These are phyloP conservation scores for Verticillium tricorpus DNA, from an alignment of 2,329 filamentous ascomycete genomes.

Conservation along the genomic window DNA sequence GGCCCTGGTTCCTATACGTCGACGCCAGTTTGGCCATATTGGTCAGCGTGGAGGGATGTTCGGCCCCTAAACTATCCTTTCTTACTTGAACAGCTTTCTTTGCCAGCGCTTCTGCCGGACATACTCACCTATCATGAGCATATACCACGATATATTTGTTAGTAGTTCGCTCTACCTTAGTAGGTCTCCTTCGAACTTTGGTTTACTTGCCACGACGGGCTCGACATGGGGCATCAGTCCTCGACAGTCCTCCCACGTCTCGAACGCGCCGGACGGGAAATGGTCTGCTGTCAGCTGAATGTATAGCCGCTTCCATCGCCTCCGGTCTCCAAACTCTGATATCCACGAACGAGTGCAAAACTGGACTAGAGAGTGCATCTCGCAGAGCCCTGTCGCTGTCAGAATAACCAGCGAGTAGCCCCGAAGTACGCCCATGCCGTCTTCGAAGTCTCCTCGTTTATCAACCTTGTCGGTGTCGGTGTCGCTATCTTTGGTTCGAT, in stretches of 20 bases:
- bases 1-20: slow-evolving; percentile 6
- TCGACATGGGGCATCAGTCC: slow-evolving; percentile 12
- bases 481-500: too few species aligned
- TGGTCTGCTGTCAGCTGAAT: slow-evolving; percentile 5
- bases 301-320: slow-evolving; percentile 9
- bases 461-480: too few species aligned
- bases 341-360: slow-evolving; percentile 18
- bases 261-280: slow-evolving; percentile 10
- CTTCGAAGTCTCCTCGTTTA: neutral
- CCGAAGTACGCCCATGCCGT: slow-evolving; percentile 27
- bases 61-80: neutral
- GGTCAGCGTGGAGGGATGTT: slow-evolving; percentile 8
- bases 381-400: slow-evolving; percentile 20
- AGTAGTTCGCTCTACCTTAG: slow-evolving; percentile 3
- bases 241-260: slow-evolving; percentile 10
- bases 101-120: neutral
- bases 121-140: slow-evolving; percentile 3
- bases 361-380: slow-evolving; percentile 37
- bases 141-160: slow-evolving; percentile 8
- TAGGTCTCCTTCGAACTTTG: neutral
- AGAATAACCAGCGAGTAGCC: slow-evolving; percentile 30
- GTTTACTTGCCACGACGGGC: neutral
- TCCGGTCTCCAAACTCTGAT: neutral
- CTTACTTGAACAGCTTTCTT: neutral
- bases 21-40: slow-evolving; percentile 1